Base-by-base conservation (phyloP, 352 stramenopile species). In the Phytophthora citricola region DNA sequence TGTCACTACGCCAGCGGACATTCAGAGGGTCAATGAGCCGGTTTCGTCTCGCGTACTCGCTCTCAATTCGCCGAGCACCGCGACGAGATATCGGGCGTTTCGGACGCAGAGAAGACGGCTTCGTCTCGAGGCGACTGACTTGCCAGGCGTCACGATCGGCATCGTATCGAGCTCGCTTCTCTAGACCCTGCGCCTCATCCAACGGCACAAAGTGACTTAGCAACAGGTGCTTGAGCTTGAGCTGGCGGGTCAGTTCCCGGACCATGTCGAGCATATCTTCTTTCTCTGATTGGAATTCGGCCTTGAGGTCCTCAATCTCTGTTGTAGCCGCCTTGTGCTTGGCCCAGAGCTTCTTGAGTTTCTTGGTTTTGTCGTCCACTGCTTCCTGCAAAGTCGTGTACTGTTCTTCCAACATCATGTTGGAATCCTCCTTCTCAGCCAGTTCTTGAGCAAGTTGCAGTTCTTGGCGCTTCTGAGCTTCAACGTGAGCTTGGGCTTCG, bases 241-340 rank as follows among this genome's bases (percentile, higher is more conserved):
- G 67, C 63, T 98, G 92, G 22, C 90, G 86, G 17, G 90, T 97
- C 38, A 99, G 81, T 63, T 98, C 90, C 10, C 97, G 87, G 38
- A 99, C 97, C 4, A 91, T 97, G 50, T 98, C 92, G 20, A 99
- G 84, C 86, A 98, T 97, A 63, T 98, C 94, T 62, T 97, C 92
- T 45, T 97, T 95, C 69, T 99, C 97, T 4, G 75, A 72, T 73
- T 98, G 88, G 66, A 98, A 98, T 71, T 98, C 96, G 27, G 78
- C 68, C 58, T 97, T 88, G 15, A 99, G 82, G 59, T 99, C 96
- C 49, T 97, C 87, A 7, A 98, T 86, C 60, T 99, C 96, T 6
- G 76, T 86, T 40, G 87, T 87, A 7, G 88, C 87, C 2, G 86
- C 84, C 58, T 98, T 93, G 70, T 98, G 97, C 74, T 99, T 99